A percentile compares a stretch with the other conserved stretches of the same genome.
Evolutionary conservation across 208 protist genomes (phyloP).

Genomic region (Leishmania turanica): DNA sequence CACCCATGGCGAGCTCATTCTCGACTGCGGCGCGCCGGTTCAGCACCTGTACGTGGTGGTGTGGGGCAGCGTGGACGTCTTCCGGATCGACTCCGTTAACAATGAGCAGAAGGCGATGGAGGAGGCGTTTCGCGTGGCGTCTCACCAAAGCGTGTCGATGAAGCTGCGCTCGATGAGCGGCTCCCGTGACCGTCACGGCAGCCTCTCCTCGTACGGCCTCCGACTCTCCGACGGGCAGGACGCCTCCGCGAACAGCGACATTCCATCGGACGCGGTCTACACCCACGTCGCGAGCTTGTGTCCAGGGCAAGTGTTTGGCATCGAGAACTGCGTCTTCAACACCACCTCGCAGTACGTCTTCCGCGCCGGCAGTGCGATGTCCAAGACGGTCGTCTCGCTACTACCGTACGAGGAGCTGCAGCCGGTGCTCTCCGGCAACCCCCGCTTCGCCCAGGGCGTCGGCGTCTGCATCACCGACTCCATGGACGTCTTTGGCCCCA

Average conservation of each 20-base stretch:
- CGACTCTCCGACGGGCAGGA: not conserved
- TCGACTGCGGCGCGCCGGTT: constrained; percentile 29
- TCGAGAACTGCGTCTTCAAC: constrained; percentile 72
- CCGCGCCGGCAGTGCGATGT: constrained; percentile 44
- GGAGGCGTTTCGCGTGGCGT: constrained; percentile 28
- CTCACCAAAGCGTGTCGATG: constrained; percentile 21
- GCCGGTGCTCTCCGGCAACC: constrained; percentile 43
- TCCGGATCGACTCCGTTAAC: constrained; percentile 37
- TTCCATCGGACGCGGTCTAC: constrained; percentile 33
- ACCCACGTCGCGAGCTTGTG: constrained; percentile 59
- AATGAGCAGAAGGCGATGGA: constrained; percentile 34
- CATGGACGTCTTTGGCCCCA: constrained; percentile 74
- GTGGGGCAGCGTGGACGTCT: constrained; percentile 82
- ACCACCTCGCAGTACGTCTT: constrained; percentile 52
- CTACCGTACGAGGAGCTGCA: constrained; percentile 55
- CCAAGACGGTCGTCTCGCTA: constrained; percentile 69
- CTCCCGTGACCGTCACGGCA: not conserved
- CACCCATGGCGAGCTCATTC: constrained; percentile 55
- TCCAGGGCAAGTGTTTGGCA: constrained; percentile 71
- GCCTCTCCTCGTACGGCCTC: constrained; percentile 16
- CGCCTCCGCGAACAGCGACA: constrained; percentile 8
- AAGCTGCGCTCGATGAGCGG: not conserved
- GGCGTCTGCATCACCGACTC: constrained; percentile 54
- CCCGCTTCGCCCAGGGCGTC: constrained; percentile 69
- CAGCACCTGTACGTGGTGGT: constrained; percentile 68